Evolutionary conservation across 805 yeast genomes (phyloP).

Genomic region (Spathaspora girioi): DNA sequence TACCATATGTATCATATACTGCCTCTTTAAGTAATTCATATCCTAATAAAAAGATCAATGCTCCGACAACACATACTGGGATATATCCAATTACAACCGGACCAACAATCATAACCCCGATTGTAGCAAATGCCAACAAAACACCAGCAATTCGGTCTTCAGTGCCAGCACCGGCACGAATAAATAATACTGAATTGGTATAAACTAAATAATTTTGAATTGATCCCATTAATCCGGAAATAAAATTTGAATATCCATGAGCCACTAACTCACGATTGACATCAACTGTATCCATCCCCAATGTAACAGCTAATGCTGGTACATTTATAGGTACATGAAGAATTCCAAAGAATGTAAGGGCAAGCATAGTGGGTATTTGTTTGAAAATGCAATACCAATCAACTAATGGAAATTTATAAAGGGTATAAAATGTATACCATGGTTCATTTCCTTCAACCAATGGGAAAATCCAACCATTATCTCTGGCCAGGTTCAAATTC

Average conservation of each 20-base stretch:
- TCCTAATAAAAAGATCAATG: constrained; percentile 85
- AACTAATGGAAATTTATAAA: constrained; percentile 68
- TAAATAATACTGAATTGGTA: constrained; percentile 87
- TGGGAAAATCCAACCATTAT: constrained; percentile 80
- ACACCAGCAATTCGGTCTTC: constrained; percentile 86
- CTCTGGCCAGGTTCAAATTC: constrained; percentile 58
- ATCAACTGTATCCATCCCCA: constrained; percentile 80
- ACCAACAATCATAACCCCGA: constrained; percentile 77
- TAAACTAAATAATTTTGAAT: constrained; percentile 94
- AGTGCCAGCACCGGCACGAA: constrained; percentile 96
- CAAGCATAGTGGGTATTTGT: constrained; percentile 90
- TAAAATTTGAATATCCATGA: constrained; percentile 85
- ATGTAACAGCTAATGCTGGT: constrained; percentile 91
- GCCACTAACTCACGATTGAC: constrained; percentile 93
- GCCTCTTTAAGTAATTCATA: constrained; percentile 88
- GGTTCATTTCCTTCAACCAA: constrained; percentile 64
- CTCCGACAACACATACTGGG: constrained; percentile 94
- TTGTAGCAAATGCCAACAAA: constrained; percentile 81
- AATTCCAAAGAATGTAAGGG: constrained; percentile 92
- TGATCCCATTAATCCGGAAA: constrained; percentile 82
- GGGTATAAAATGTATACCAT: constrained; percentile 85
- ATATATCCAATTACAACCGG: constrained; percentile 91
- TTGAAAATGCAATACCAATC: constrained; percentile 66
- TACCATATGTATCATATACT: constrained; percentile 76
- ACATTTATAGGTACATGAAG: constrained; percentile 96